These are phyloP conservation scores for Amorphotheca resinae DNA, from an alignment of 495 filamentous ascomycete genomes.

Conservation along the genomic window DNA sequence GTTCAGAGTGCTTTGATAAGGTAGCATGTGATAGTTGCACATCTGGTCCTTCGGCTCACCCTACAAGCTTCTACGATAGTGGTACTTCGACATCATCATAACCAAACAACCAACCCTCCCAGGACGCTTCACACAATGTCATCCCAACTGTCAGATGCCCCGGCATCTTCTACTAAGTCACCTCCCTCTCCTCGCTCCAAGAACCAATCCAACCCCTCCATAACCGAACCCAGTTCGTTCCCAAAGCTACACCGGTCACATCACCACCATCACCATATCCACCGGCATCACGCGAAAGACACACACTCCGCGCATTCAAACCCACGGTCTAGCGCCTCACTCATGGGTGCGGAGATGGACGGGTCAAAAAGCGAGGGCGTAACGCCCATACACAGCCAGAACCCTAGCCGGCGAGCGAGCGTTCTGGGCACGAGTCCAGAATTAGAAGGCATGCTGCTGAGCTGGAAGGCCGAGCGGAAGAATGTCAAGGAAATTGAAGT, in stretches of 20 bases:
- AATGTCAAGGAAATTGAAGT: conserved; percentile 24
- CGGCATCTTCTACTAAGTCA: not conserved
- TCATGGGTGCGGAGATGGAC: not conserved
- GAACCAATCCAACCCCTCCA: conserved; percentile 26
- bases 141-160: not conserved
- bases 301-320: conserved; percentile 21
- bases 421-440: conserved; percentile 18
- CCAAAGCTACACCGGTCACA: not conserved
- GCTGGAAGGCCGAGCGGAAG: conserved; percentile 18
- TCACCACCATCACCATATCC: conserved; percentile 28
- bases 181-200: conserved; percentile 3
- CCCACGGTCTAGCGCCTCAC: conserved; percentile 18
- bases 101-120: not conserved
- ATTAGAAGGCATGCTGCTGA: conserved; percentile 15
- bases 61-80: conserved; percentile 8
- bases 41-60: conserved; percentile 9
- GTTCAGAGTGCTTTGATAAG: too few relatives aligned
- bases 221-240: conserved; percentile 29
- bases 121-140: not conserved
- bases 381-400: conserved; percentile 31
- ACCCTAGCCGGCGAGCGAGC: conserved; percentile 29
- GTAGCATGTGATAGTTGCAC: conserved; percentile 16
- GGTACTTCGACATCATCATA: conserved; percentile 9
- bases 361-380: conserved; percentile 25
- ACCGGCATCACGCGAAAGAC: conserved; percentile 22